Evolutionary conservation across 768 basidiomycete genomes (phyloP), one percentile per base, ranked within the genome.

Genomic region (Boletales sp.): DNA sequence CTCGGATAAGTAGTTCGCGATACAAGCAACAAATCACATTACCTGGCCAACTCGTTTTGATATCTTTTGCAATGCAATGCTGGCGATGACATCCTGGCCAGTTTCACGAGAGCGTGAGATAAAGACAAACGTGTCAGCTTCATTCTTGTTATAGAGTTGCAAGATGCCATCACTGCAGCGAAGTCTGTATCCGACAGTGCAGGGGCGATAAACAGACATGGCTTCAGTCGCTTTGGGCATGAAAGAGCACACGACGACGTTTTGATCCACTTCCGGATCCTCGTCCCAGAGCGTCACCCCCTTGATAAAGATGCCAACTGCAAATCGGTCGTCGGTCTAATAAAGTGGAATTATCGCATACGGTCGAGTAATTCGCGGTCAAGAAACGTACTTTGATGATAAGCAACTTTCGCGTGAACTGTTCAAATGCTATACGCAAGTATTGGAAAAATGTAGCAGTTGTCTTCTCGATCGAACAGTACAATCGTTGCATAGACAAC

Each of bases 1-100:
- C 28, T 9, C 3, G 12, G 11, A 31, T 33, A 17, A 25, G 31
- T 4, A 33, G 25, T 17, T 19, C 13, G 0, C 10, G 13, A 6
- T 25, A 33, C 3, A 39, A 36, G 8, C 34, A 3, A 44, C 14
- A 32, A 30, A 25, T 36, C 7, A 43, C 72, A 9, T 49, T 28
- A 83, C 84, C 66, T 66, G 66, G 54, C 78, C 77, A 0, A 85
- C 81, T 3, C 70, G 70, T 0, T 54, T 59, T 0, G 83, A 83
- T 40, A 86, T 79, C 53, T 84, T 83, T 54, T 81, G 73, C 46
- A 86, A 60, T 5, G 84, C 84, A 13, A 85, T 82, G 53, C 84
- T 86, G 1, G 74, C 67, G 1, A 76, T 69, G 19, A 83, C 71
- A 36, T 82, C 81, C 9, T 72, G 59, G 4, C 69, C 72, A 0